Conservation (phyloP, 176 grass and related monocot genomes). For the Guadua angustifolia region DNA sequence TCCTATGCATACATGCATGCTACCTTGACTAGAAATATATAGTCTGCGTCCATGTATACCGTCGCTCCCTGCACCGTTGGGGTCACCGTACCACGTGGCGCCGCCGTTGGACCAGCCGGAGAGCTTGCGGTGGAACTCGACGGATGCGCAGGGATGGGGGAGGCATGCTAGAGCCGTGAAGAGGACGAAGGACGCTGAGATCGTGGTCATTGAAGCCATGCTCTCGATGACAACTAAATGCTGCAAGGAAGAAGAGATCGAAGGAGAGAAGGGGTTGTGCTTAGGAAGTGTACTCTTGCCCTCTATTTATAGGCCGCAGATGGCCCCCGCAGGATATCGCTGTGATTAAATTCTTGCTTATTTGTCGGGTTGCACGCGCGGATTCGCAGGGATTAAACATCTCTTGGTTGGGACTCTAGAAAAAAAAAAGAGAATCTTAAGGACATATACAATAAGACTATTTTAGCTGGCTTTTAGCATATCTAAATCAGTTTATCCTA, state of each 20-base stretch:
- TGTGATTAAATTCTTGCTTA: neutral
- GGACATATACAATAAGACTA: too few relatives aligned
- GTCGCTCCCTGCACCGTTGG: constrained; percentile 66
- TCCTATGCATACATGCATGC: neutral
- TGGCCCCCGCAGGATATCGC: neutral
- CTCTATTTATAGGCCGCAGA: constrained; percentile 53
- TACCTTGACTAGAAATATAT: neutral
- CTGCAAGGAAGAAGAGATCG: constrained; percentile 1
- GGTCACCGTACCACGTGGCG: constrained; percentile 78
- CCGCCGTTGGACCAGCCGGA: constrained; percentile 55
- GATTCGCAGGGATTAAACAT: neutral
- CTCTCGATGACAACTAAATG: neutral
- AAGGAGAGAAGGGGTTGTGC: constrained; percentile 11
- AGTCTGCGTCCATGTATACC: constrained; percentile 36
- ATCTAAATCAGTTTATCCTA: too few relatives aligned
- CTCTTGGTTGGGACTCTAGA: neutral
- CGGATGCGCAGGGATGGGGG: constrained; percentile 33
- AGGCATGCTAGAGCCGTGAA: constrained; percentile 36
- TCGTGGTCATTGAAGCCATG: constrained; percentile 35
- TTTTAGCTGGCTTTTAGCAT: too few relatives aligned
- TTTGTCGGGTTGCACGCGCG: neutral
- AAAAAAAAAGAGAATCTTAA: neutral
- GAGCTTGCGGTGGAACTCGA: constrained; percentile 64
- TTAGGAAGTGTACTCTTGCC: neutral
- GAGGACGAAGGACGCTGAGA: constrained; percentile 12